Percentiles rank a stretch among this genome's conserved stretches.
These are phyloP conservation scores for Irpex rosettiformis DNA, from an alignment of 1,284 basidiomycete genomes.

Conservation along the genomic window DNA sequence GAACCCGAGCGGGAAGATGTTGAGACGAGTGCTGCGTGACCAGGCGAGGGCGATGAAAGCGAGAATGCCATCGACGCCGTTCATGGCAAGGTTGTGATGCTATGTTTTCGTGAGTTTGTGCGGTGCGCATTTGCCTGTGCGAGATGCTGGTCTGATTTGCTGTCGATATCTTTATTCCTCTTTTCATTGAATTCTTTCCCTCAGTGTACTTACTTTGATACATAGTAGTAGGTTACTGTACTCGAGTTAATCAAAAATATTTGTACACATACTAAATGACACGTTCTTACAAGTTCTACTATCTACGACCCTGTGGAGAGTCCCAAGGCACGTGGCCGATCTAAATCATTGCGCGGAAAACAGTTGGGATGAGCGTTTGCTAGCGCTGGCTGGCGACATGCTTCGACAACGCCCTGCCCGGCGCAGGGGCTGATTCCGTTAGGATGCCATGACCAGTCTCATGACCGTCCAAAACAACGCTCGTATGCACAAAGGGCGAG, in stretches of 20 bases:
- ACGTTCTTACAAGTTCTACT: not conserved
- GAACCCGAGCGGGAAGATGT: constrained; percentile 21
- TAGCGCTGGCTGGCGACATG: not conserved
- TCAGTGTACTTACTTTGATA: not conserved
- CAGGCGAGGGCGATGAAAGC: constrained; percentile 7
- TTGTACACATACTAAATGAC: not conserved
- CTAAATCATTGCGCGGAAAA: not conserved
- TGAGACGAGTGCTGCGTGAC: constrained; percentile 14
- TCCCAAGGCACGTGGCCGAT: not conserved
- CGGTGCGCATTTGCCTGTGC: not conserved
- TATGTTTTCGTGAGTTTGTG: too few species aligned
- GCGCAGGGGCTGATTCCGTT: constrained; percentile 6
- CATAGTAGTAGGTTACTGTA: not conserved
- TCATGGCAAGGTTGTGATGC: constrained; percentile 8
- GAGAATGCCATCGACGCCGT: not conserved
- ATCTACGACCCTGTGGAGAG: too few species aligned
- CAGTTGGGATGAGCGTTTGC: not conserved
- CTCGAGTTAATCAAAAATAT: not conserved
- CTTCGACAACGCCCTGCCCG: not conserved
- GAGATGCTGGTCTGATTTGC: not conserved
- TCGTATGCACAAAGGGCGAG: not conserved
- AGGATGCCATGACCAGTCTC: constrained; percentile 11
- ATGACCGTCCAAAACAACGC: constrained; percentile 8
- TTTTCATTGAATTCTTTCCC: not conserved
- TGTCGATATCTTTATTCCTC: not conserved